Base-by-base conservation (phyloP, 2,329 filamentous ascomycete genomes). In the Aspergillus amoenus region DNA sequence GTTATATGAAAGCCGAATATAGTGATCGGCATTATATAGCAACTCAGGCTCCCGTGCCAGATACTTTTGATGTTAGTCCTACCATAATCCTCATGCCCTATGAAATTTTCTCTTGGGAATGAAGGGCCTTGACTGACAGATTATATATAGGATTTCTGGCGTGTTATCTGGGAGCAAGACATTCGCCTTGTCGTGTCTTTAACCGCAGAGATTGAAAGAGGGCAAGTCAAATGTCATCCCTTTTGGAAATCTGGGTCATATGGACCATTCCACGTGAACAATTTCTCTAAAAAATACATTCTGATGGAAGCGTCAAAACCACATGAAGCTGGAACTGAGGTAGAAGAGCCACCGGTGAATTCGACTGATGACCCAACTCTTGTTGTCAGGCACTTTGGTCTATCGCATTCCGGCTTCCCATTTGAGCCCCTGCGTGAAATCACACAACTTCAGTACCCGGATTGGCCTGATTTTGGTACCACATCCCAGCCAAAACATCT, bases 381-480 rank as follows among this genome's bases (percentile, higher is more conserved):
- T 52, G 87, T 89, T 48, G 85, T 97, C 41, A 88, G 94, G 45
- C 94, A 94, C 70, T 94, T 97, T 68, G 88, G 90, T 0, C 78
- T 99, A 27, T 88, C 87, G 1, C 91, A 97, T 70, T 79, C 85
- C 2, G 79, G 84, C 2, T 84, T 89, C 57, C 93, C 93, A 0
- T 97, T 96, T 68, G 85, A 86, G 18, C 90, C 91, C 0, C 88
- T 96, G 64, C 89, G 93, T 22, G 93, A 97, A 73, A 88, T 99
- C 60, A 97, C 93, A 0, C 94, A 99, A 66, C 79, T 99, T 13
- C 93, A 97, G 70, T 97, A 97, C 72, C 87, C 91, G 0, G 88
- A 89, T n/a, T 99, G 94, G 94, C 94, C 94, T 0, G 94, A 99
- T 69, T 97, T 97, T 73, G 94, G 94, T 18, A 89, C 92, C 0